A percentile compares a stretch with the other conserved stretches of the same genome.
phyloP scores from a whole-genome alignment of 2,329 filamentous ascomycete species.

The Fusarium sp. region DNA sequence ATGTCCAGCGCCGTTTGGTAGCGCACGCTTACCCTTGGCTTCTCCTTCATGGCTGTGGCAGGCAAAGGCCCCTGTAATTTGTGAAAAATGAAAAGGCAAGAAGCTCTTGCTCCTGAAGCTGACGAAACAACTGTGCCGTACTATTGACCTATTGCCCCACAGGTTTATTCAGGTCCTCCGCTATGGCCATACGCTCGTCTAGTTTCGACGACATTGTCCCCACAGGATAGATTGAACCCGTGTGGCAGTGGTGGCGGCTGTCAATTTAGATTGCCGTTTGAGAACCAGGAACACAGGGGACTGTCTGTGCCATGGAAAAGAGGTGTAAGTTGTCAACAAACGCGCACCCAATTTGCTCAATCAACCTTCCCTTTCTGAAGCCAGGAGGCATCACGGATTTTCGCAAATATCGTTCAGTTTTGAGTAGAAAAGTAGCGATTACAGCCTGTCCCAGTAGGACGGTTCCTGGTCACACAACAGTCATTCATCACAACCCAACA shows the following conservation, averaged over 20 bases:
- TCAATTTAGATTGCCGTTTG: slow-evolving; percentile 11
- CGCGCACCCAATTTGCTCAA: background rate
- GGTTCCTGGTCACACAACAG: slow-evolving; percentile 25
- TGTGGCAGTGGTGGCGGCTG: slow-evolving; percentile 21
- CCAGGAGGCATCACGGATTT: slow-evolving; percentile 12
- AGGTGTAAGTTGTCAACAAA: background rate
- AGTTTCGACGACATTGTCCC: slow-evolving; percentile 15
- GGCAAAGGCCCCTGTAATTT: slow-evolving; percentile 10
- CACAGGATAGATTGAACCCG: slow-evolving; percentile 16
- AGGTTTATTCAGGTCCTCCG: slow-evolving; percentile 14
- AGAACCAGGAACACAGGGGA: slow-evolving; percentile 1
- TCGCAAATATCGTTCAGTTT: slow-evolving; percentile 16
- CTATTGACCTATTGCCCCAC: slow-evolving; percentile 7
- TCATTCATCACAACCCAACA: slow-evolving; percentile 17
- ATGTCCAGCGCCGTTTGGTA: slow-evolving; percentile 25
- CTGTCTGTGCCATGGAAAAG: background rate
- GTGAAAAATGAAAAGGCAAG: slow-evolving; percentile 8
- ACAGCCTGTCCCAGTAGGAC: slow-evolving; percentile 20
- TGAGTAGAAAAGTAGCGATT: slow-evolving; percentile 13
- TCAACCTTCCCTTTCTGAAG: background rate
- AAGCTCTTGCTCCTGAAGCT: background rate
- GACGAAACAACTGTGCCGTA: background rate
- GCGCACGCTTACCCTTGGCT: background rate
- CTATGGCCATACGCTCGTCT: slow-evolving; percentile 26
- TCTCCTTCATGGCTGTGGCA: slow-evolving; percentile 19